Evolutionary conservation across 805 yeast species (phyloP), one percentile per base, ranked within the genome.

Genomic region (Suhomyces pyralidae): DNA sequence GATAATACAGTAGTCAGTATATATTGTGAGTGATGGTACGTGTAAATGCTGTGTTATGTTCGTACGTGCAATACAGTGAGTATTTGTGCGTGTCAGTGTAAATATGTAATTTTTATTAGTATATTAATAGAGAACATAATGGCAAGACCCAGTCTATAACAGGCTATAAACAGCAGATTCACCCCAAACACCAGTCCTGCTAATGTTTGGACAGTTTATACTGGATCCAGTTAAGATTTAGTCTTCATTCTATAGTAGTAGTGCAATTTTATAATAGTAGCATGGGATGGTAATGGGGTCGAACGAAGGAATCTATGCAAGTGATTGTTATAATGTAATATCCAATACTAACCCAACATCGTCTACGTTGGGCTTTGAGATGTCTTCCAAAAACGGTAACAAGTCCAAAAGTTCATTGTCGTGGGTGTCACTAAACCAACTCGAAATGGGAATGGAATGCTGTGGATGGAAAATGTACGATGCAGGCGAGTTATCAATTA

Each of bases 351-450:
- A 70, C 36, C 91, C 84, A 34, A 94, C 96, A 69, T 94, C 97
- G 57, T 85, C 86, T 51, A 94, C 97, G 45, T 78, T 78, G 9
- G 77, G 66, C 57, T 79, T 73, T 6, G 97, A 82, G 52, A 94
- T 73, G 67, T 94, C 98, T 68, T 90, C 90, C 60, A 94, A 77
- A 55, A 94, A 84, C 12, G 98, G 99, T 51, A 94, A 74, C 70
- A 94, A 82, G 70, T 94, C 99, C 56, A 89, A 70, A 62, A 94
- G 78, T 77, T 94, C 99, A 67, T 92, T 92, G 69, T 94, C 99
- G 69, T 94, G 99, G 26, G 94, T 84, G 71, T 94, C 99, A 59
- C 97, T 89, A 77, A 94, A 94, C 99, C 99, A 94, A 68, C 94
- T 86, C 59, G 97, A 89, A 26, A 94, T 89, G 22, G 99, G 99